phyloP scores from a whole-genome alignment of 192 early-diverging fungal species.

The Pilobolus umbonatus region DNA sequence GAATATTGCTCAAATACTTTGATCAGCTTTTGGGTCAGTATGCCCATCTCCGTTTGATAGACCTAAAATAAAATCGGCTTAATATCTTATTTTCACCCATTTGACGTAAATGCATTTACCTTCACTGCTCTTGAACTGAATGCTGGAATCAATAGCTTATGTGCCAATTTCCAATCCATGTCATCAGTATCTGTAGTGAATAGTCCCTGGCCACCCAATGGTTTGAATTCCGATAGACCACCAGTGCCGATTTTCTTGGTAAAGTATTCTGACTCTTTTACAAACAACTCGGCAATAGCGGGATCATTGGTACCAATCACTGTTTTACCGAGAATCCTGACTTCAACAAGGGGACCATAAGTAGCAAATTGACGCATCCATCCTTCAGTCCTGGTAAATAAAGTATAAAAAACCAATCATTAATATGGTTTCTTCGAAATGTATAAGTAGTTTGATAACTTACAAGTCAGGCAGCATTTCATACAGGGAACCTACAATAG shows the following conservation, averaged over 20 bases:
- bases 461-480: conserved; percentile 32
- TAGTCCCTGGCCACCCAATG: conserved; percentile 44
- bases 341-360: conserved; percentile 38
- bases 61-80: conserved; percentile 4
- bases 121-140: conserved; percentile 37
- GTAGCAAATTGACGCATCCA: conserved; percentile 28
- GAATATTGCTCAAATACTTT: conserved; percentile 32
- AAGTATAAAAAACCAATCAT: background rate
- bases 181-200: conserved; percentile 49
- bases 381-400: conserved; percentile 8
- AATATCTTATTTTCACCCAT: background rate
- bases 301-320: conserved; percentile 38
- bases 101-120: conserved; percentile 9
- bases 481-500: conserved; percentile 29
- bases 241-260: conserved; percentile 42
- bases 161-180: conserved; percentile 50
- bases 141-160: conserved; percentile 58
- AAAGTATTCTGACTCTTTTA: conserved; percentile 50
- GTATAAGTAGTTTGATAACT: background rate
- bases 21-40: conserved; percentile 26
- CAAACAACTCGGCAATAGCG: conserved; percentile 33
- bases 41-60: conserved; percentile 41
- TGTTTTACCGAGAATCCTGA: conserved; percentile 11
- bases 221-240: conserved; percentile 28
- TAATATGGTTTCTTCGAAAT: background rate